phyloP scores from a whole-genome alignment of 208 protist species.

The Acanthamoeba healyi region DNA sequence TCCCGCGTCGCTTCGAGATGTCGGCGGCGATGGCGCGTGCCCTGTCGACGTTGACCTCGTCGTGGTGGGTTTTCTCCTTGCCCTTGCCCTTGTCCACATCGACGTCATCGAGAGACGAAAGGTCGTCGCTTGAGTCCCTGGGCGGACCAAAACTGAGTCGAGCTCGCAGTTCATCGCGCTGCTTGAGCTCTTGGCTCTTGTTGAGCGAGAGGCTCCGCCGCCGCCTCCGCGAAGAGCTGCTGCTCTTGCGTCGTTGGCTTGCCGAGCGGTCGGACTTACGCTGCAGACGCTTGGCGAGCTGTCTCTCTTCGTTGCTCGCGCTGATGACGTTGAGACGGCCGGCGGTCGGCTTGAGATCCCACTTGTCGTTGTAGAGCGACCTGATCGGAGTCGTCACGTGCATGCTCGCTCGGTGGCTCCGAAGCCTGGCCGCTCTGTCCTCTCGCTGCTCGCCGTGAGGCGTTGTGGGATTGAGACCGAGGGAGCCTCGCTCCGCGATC shows the following conservation, averaged over 20 bases:
- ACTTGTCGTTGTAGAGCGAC: not conserved
- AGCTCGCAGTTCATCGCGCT: not conserved
- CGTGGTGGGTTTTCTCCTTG: not conserved
- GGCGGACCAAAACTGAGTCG: not conserved
- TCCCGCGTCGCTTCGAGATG: not conserved
- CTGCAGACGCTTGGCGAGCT: not conserved
- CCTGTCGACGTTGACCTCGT: not conserved
- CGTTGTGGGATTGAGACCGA: not conserved
- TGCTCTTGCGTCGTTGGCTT: not conserved
- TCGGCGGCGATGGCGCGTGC: not conserved
- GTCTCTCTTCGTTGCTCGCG: not conserved
- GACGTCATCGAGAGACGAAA: not conserved
- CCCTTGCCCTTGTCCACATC: not conserved
- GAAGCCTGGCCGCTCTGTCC: not conserved
- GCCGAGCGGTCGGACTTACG: not conserved
- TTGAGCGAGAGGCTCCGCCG: not conserved
- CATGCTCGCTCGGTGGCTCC: conserved; percentile 2
- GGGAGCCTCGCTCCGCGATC: not conserved
- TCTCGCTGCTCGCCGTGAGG: not conserved
- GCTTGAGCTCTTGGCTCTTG: not conserved
- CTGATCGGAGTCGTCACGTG: not conserved
- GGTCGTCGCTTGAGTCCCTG: not conserved
- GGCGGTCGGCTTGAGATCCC: not conserved
- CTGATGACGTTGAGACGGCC: not conserved
- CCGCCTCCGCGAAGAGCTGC: not conserved